Conservation (phyloP, 2,329 filamentous ascomycete species). For the Drechslerella dactyloides region DNA sequence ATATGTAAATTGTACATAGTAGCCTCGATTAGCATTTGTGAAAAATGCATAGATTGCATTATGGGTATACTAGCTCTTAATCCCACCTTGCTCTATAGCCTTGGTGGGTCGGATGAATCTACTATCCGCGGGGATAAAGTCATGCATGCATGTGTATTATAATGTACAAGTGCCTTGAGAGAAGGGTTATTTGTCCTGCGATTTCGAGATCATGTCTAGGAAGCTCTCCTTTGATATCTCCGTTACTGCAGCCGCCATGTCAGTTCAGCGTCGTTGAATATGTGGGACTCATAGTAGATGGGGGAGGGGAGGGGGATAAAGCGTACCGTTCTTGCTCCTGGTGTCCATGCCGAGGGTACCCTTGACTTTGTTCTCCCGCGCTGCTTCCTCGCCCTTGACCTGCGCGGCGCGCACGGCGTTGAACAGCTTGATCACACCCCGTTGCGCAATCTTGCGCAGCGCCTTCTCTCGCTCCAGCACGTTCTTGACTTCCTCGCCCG, state of each 20-base stretch:
- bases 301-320: not conserved
- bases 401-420: constrained; percentile 93
- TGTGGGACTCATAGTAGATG: not conserved
- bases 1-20: too few relatives aligned
- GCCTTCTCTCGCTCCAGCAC: constrained; percentile 61
- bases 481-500: constrained; percentile 59
- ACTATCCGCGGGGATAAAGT: not conserved
- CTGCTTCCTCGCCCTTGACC: constrained; percentile 81
- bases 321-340: constrained; percentile 74
- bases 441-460: constrained; percentile 53
- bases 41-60: constrained; percentile 5
- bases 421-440: constrained; percentile 83
- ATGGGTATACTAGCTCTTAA: not conserved
- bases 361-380: constrained; percentile 70
- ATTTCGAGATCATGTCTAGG: constrained; percentile 75
- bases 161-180: not conserved
- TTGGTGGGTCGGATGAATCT: too few relatives aligned
- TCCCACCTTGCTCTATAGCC: not conserved
- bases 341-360: constrained; percentile 79
- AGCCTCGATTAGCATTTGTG: too few relatives aligned
- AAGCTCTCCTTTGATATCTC: constrained; percentile 98
- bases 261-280: too few relatives aligned
- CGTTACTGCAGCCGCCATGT: constrained; percentile 64
- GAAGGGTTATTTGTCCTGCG: constrained; percentile 29
- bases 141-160: not conserved